These are phyloP conservation scores for Aristolochia californica DNA, from an alignment of 164 flowering plant species.

Conservation along the genomic window DNA sequence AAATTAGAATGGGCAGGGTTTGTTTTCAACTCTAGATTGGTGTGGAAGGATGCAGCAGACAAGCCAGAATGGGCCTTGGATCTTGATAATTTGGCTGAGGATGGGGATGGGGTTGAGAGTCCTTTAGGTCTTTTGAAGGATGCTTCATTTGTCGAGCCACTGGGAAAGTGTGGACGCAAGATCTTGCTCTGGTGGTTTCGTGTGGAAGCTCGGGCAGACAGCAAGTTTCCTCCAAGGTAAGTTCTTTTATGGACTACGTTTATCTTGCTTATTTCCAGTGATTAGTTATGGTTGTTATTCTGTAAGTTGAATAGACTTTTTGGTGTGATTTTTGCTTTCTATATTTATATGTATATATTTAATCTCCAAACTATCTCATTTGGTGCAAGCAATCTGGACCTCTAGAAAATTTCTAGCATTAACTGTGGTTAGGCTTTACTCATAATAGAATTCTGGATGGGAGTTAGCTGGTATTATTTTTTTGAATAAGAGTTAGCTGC, in stretches of 20 bases:
- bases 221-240: constrained; percentile 92
- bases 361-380: too few relatives aligned
- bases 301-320: too few relatives aligned
- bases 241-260: constrained; percentile 8
- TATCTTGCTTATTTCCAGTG: not conserved
- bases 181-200: constrained; percentile 98
- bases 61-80: constrained; percentile 75
- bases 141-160: constrained; percentile 74
- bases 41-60: constrained; percentile 67
- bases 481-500: too few relatives aligned
- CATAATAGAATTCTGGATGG: too few relatives aligned
- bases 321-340: too few relatives aligned
- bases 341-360: too few relatives aligned
- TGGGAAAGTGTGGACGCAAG: constrained; percentile 87
- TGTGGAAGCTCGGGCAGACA: constrained; percentile 89
- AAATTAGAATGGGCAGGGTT: constrained; percentile 96
- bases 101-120: constrained; percentile 47
- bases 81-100: constrained; percentile 34
- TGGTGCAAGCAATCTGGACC: too few relatives aligned
- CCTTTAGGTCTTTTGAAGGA: constrained; percentile 70
- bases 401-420: too few relatives aligned
- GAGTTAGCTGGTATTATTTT: too few relatives aligned
- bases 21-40: constrained; percentile 76
- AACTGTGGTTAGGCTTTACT: too few relatives aligned
- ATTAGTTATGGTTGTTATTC: too few relatives aligned